These are phyloP conservation scores for Auriscalpium vulgare DNA, from an alignment of 768 basidiomycete genomes.

Conservation along the genomic window DNA sequence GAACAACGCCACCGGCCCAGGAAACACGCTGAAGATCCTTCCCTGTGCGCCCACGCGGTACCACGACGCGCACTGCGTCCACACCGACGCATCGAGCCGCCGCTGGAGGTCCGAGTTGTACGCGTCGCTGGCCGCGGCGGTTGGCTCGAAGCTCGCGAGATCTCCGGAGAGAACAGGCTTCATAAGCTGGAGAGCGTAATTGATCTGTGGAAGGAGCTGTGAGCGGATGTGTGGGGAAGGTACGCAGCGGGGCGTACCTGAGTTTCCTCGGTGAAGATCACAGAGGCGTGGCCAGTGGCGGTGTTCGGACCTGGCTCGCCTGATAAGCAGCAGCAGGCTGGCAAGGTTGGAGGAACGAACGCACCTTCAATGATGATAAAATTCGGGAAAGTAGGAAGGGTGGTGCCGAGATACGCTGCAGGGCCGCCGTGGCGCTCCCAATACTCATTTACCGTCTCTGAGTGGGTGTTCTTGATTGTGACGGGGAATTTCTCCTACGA, in stretches of 20 bases:
- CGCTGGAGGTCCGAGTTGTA: no score
- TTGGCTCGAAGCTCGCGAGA: slow-evolving; percentile 14
- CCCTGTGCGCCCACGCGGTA: no score
- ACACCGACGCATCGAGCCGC: no score
- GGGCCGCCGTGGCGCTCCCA: slow-evolving; percentile 25
- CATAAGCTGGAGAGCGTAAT: not conserved
- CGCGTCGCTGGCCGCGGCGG: not conserved
- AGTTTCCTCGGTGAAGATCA: slow-evolving; percentile 15
- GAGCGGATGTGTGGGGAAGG: not conserved
- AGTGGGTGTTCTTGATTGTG: slow-evolving; percentile 18
- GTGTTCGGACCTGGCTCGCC: slow-evolving; percentile 16
- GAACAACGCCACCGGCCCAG: slow-evolving; percentile 41
- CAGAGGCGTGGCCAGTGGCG: slow-evolving; percentile 16
- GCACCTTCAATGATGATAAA: slow-evolving; percentile 26
- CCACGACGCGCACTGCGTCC: no score
- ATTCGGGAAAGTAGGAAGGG: slow-evolving; percentile 30
- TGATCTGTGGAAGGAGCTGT: not conserved
- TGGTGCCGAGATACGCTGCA: slow-evolving; percentile 25
- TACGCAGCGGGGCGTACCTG: slow-evolving; percentile 2
- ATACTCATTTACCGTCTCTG: slow-evolving; percentile 20
- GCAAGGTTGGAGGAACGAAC: not conserved
- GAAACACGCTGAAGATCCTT: slow-evolving; percentile 30
- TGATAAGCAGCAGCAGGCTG: not conserved
- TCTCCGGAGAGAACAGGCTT: not conserved
- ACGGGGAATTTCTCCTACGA: slow-evolving; percentile 4